A percentile compares a stretch with the other conserved stretches of the same genome.
Conservation (phyloP, 805 yeast genomes). For the Yarrowia sp. region DNA sequence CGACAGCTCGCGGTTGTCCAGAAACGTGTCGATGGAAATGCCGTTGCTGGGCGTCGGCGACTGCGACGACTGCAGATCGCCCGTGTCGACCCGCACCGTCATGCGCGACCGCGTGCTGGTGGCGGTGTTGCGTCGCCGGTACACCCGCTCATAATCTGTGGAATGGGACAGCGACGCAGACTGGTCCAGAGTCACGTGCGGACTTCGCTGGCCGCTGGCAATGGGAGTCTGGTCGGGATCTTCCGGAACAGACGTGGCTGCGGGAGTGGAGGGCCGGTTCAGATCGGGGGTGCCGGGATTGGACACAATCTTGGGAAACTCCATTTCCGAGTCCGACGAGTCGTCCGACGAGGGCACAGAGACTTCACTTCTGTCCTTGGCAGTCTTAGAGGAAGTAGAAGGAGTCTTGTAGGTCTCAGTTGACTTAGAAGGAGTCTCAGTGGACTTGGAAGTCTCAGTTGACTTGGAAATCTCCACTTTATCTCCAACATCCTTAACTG, state of each 20-base stretch:
- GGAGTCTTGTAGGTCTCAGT: background rate
- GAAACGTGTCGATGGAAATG: constrained; percentile 39
- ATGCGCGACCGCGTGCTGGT: background rate
- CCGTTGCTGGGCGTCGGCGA: constrained; percentile 28
- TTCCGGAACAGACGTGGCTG: background rate
- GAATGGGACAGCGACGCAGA: background rate
- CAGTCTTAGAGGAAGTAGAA: too few relatives aligned
- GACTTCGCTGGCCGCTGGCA: background rate
- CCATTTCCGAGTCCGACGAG: constrained; percentile 15
- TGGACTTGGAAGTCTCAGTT: background rate
- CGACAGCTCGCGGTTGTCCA: constrained; percentile 40
- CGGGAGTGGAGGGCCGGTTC: constrained; percentile 1
- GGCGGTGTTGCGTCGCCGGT: constrained; percentile 27
- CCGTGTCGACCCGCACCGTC: constrained; percentile 20
- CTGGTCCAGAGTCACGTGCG: constrained; percentile 22
- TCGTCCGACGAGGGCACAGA: background rate
- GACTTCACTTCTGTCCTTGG: background rate
- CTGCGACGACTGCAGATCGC: background rate
- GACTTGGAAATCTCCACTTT: background rate
- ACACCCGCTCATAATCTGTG: constrained; percentile 21
- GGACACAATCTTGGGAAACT: constrained; percentile 21
- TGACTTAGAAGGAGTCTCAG: background rate
- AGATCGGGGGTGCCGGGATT: background rate
- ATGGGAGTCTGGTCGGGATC: constrained; percentile 13
- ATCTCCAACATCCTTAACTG: background rate